These are phyloP conservation scores for Fraxinus velutina DNA, from an alignment of 305 asterid species.

Conservation along the genomic window DNA sequence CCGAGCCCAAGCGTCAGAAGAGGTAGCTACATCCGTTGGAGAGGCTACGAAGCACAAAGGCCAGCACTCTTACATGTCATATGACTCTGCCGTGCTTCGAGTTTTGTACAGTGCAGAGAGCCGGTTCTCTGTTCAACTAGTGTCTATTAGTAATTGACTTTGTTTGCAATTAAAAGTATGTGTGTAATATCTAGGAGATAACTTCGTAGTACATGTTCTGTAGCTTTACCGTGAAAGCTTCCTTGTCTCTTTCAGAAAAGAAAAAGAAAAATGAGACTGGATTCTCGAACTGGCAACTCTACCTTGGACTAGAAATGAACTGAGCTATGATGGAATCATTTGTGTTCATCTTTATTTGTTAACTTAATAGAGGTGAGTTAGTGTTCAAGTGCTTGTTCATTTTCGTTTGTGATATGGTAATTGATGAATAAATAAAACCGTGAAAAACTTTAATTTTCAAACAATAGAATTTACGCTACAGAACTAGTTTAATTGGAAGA, in stretches of 20 bases:
- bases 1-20: conserved; percentile 48
- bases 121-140: conserved; percentile 18
- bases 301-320: background rate
- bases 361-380: background rate
- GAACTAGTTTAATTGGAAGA: background rate
- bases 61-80: conserved; percentile 11
- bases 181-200: conserved; percentile 4
- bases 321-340: background rate
- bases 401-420: background rate
- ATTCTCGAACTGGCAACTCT: background rate
- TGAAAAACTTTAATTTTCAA: background rate
- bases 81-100: conserved; percentile 16
- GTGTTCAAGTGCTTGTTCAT: background rate
- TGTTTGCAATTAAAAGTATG: background rate
- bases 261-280: background rate
- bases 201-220: conserved; percentile 10
- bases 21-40: conserved; percentile 21
- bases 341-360: background rate
- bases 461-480: background rate
- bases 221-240: background rate
- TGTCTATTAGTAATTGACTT: background rate
- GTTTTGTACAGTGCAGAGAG: conserved; percentile 32
- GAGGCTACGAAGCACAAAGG: conserved; percentile 13
- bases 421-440: background rate
- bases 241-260: background rate